Conservation (phyloP, 2,329 filamentous ascomycete species). For the Fusarium sororula region DNA sequence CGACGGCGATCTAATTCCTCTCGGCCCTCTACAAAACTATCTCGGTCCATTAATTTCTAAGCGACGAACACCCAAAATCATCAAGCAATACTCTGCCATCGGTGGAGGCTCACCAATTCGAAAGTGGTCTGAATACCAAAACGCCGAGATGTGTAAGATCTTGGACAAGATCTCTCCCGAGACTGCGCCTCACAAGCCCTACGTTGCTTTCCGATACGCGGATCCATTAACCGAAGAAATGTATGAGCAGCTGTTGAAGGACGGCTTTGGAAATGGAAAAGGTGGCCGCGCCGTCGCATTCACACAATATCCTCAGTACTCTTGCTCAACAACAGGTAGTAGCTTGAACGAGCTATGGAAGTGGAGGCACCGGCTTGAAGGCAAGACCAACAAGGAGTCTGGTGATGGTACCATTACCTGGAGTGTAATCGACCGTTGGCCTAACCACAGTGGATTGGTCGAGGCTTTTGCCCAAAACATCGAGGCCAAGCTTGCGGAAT, state of each 20-base stretch:
- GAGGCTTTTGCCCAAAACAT: constrained; percentile 95
- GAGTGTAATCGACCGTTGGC: constrained; percentile 99
- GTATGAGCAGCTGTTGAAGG: constrained; percentile 82
- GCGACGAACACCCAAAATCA: constrained; percentile 92
- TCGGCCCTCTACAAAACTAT: constrained; percentile 90
- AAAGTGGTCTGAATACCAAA: constrained; percentile 97
- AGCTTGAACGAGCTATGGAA: constrained; percentile 98
- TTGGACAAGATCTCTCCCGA: constrained; percentile 90
- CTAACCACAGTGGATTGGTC: constrained; percentile 86
- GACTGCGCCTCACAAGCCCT: constrained; percentile 95
- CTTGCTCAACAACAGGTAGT: constrained; percentile 95
- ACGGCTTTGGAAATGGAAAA: constrained; percentile 89
- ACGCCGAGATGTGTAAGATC: constrained; percentile 95
- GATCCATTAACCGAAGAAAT: constrained; percentile 93
- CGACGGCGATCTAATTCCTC: constrained; percentile 93
- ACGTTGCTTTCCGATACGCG: constrained; percentile 96
- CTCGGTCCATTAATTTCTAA: constrained; percentile 87
- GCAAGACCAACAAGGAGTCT: constrained; percentile 67
- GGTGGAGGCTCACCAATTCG: constrained; percentile 97
- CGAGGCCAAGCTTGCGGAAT: constrained; percentile 82
- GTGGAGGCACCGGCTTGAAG: constrained; percentile 89
- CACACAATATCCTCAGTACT: constrained; percentile 98
- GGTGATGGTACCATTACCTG: constrained; percentile 80
- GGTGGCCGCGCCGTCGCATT: constrained; percentile 97
- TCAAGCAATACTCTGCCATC: constrained; percentile 94